Conservation (phyloP, 225 moss, liverwort and hornwort genomes). For the Lunularia cruciata region DNA sequence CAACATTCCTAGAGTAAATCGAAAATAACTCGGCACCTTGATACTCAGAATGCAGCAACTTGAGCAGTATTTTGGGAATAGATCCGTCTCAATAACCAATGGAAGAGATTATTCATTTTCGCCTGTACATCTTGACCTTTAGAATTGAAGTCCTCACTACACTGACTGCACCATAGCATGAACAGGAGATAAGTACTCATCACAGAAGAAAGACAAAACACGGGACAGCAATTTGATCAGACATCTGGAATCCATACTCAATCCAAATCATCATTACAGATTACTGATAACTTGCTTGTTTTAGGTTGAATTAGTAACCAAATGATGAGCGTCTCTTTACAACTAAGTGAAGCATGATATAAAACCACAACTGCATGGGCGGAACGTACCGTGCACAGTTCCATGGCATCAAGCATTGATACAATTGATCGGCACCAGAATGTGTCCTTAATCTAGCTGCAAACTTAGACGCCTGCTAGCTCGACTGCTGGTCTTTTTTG, state of each 20-base stretch:
- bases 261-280: too few species aligned
- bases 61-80: too few species aligned
- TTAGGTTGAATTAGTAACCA: too few species aligned
- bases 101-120: too few species aligned
- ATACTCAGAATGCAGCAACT: too few species aligned
- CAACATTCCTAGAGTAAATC: too few species aligned
- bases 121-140: neutral
- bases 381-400: neutral
- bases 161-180: neutral
- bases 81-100: too few species aligned
- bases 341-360: neutral
- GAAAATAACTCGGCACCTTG: too few species aligned
- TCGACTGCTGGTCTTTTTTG: conserved; percentile 28
- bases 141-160: neutral
- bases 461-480: conserved; percentile 14
- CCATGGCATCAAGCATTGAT: neutral
- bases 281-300: too few species aligned
- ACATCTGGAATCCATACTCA: neutral
- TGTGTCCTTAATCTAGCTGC: too few species aligned
- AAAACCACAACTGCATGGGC: neutral
- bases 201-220: neutral
- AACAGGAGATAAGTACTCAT: neutral
- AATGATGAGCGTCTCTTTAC: neutral
- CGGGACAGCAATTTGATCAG: too few species aligned
- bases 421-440: neutral